Conservation (phyloP, 2,329 filamentous ascomycete species). For the Beauveria sp. region DNA sequence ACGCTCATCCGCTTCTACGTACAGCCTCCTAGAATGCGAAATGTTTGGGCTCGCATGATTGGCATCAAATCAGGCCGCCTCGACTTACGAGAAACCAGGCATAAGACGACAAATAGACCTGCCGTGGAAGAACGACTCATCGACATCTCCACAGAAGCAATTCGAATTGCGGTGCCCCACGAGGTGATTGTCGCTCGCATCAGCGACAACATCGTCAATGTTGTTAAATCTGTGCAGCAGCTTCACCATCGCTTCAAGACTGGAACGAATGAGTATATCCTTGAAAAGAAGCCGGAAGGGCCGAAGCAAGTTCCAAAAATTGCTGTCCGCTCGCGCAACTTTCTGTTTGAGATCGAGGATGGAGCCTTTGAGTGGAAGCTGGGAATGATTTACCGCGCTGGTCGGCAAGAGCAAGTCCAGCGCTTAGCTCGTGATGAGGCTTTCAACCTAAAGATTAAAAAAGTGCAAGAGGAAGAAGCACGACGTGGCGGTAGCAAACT, state of each 20-base stretch:
- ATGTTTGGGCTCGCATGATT: conserved; percentile 78
- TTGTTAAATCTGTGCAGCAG: conserved; percentile 78
- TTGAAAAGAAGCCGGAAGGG: conserved; percentile 76
- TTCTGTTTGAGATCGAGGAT: conserved; percentile 91
- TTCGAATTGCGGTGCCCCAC: conserved; percentile 82
- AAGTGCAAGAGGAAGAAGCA: conserved; percentile 64
- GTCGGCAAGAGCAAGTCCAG: conserved; percentile 83
- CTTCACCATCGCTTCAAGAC: conserved; percentile 90
- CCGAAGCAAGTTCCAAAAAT: conserved; percentile 84
- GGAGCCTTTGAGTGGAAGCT: conserved; percentile 97
- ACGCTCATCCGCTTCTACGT: conserved; percentile 80
- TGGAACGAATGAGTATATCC: conserved; percentile 77
- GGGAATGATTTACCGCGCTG: conserved; percentile 85
- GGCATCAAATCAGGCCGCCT: conserved; percentile 75
- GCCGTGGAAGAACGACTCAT: conserved; percentile 70
- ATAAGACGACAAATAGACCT: conserved; percentile 52
- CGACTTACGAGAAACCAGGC: conserved; percentile 70
- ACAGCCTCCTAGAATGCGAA: conserved; percentile 73
- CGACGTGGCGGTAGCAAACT: conserved; percentile 44
- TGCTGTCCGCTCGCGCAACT: conserved; percentile 69
- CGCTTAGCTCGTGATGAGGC: conserved; percentile 84
- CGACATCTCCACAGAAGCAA: conserved; percentile 77
- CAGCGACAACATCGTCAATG: conserved; percentile 88
- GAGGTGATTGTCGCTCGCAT: conserved; percentile 84
- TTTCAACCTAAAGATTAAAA: conserved; percentile 80